Conservation (phyloP, 768 basidiomycete species). For the Lactifluus volemus region DNA sequence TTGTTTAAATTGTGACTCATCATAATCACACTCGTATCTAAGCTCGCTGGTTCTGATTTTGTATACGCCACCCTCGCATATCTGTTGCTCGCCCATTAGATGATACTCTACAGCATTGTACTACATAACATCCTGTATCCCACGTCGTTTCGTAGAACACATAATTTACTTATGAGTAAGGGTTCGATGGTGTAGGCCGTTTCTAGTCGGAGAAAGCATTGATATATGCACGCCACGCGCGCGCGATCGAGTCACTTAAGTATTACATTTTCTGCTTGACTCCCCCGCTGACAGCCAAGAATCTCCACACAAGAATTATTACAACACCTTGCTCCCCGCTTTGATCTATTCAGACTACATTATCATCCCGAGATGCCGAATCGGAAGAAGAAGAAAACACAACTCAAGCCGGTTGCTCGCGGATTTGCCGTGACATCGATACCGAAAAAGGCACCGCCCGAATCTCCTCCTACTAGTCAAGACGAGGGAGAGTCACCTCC, state of each 20-base stretch:
- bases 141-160: constrained; percentile 20
- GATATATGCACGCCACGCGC: not conserved
- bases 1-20: constrained; percentile 5
- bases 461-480: constrained; percentile 21
- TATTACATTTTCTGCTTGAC: not conserved
- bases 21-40: constrained; percentile 11
- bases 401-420: constrained; percentile 63
- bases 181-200: not conserved
- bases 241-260: not conserved
- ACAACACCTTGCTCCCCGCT: not conserved
- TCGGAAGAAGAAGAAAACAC: constrained; percentile 74
- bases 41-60: constrained; percentile 6
- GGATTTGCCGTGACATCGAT: constrained; percentile 79
- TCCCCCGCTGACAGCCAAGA: too few relatives aligned
- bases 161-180: constrained; percentile 17
- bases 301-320: too few relatives aligned
- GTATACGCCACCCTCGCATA: constrained; percentile 12
- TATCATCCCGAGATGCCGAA: constrained; percentile 37
- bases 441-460: constrained; percentile 56
- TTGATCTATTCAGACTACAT: constrained; percentile 1
- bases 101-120: constrained; percentile 16
- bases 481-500: not conserved
- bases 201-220: not conserved
- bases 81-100: constrained; percentile 11
- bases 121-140: constrained; percentile 16